Evolutionary conservation across 2,329 filamentous ascomycete species (phyloP).

Genomic region (Macrophomina tecta): DNA sequence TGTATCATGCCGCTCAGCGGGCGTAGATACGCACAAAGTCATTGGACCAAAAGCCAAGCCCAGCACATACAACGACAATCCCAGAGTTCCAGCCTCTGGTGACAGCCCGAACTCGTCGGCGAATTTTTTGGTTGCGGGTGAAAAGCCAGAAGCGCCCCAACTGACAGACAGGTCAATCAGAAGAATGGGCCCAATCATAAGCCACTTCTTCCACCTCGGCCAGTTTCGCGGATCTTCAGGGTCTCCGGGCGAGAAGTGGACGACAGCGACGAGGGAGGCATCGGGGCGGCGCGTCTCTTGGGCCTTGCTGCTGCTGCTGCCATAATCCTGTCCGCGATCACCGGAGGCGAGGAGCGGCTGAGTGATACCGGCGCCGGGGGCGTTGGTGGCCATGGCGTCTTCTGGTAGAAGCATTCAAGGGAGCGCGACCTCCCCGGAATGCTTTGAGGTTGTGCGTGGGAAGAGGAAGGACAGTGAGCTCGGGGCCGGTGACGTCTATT

Average conservation of each 20-base stretch:
- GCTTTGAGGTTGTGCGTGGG: not conserved
- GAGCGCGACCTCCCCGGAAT: not conserved
- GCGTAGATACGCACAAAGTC: slow-evolving; percentile 35
- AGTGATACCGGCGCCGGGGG: slow-evolving; percentile 4
- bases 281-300: not conserved
- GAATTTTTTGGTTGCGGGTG: slow-evolving; percentile 51
- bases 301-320: slow-evolving; percentile 1
- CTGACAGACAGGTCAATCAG: slow-evolving; percentile 45
- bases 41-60: slow-evolving; percentile 52
- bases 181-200: slow-evolving; percentile 43
- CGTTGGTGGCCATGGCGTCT: not conserved
- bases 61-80: slow-evolving; percentile 55
- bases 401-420: not conserved
- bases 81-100: slow-evolving; percentile 50
- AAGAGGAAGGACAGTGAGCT: not conserved
- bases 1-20: slow-evolving; percentile 35
- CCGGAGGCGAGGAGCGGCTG: slow-evolving; percentile 17
- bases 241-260: slow-evolving; percentile 34
- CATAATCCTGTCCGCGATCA: not conserved
- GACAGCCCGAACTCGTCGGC: slow-evolving; percentile 49
- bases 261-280: slow-evolving; percentile 33
- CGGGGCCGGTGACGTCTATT: not conserved
- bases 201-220: slow-evolving; percentile 41
- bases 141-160: slow-evolving; percentile 57
- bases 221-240: slow-evolving; percentile 45